Evolutionary conservation across 2,329 filamentous ascomycete species (phyloP).

Genomic region (Drechslerella dactyloides): DNA sequence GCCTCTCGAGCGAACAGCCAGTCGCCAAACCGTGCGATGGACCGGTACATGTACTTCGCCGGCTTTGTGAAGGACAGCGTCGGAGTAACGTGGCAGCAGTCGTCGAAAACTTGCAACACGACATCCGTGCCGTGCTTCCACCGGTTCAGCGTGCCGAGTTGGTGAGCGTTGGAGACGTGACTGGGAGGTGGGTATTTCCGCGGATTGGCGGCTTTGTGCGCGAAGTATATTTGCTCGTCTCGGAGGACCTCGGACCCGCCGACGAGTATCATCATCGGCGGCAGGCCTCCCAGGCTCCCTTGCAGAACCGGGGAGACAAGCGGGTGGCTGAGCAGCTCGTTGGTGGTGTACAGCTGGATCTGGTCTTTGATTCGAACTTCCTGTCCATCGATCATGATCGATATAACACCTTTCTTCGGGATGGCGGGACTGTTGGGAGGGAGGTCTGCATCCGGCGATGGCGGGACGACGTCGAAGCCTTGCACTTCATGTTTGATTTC

Average conservation of each 20-base stretch:
- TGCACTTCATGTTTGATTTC: constrained; percentile 57
- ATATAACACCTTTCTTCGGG: constrained; percentile 54
- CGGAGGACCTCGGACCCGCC: constrained; percentile 87
- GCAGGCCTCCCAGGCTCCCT: constrained; percentile 84
- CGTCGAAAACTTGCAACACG: constrained; percentile 94
- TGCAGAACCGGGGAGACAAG: constrained; percentile 89
- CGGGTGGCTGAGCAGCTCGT: constrained; percentile 82
- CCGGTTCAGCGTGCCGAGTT: constrained; percentile 68
- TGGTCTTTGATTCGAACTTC: constrained; percentile 81
- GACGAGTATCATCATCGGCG: constrained; percentile 80
- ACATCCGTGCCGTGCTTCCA: constrained; percentile 71
- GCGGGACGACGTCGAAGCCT: constrained; percentile 56
- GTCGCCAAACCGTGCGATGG: constrained; percentile 88
- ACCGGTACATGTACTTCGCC: constrained; percentile 93
- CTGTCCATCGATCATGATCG: constrained; percentile 74
- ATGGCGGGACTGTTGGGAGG: constrained; percentile 8
- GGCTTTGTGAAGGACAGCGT: constrained; percentile 96
- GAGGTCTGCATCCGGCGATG: constrained; percentile 3
- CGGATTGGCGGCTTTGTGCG: constrained; percentile 91
- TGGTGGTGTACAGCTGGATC: constrained; percentile 82
- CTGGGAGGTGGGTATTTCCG: constrained; percentile 74
- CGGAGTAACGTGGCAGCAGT: constrained; percentile 72
- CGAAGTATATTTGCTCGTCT: constrained; percentile 93
- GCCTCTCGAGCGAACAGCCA: constrained; percentile 78
- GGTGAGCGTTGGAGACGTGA: constrained; percentile 54